Evolutionary conservation across 202 grass and related monocot species (phyloP), one percentile per base, ranked within the genome.

Genomic region (Musa balbisiana): DNA sequence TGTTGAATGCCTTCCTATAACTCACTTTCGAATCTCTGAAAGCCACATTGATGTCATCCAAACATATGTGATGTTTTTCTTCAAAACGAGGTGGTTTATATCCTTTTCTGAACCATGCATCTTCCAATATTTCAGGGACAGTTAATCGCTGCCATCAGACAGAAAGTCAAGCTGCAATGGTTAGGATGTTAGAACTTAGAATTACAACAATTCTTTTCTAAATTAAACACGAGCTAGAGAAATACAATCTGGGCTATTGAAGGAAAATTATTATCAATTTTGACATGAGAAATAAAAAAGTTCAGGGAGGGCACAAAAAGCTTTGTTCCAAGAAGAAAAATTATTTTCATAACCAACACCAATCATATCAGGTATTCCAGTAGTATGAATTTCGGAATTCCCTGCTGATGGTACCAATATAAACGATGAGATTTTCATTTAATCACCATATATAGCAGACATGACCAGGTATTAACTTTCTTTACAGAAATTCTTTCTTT

Each of bases 21-120:
- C 93, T 92, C 82, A 96, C 93, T 90, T 90, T 87, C 21, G 87
- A 83, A 54, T 96, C 93, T 60, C 85, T 82, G 84, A 96, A 96
- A 75, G 86, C 90, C 80, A 90, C 90, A 71, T 96, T 81, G 0
- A 96, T 79, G 78, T 96, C 93, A 80, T 69, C 67, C 33, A 69
- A 16, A 69, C 19, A 17, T 50, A 29, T 49, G 19, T 49, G 14
- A 69, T 69, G 49, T 51, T 69, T 51, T 49, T 69, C 13, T 3
- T n/a, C 12, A 69, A 69, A 69, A 19, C 1, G 11, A 49, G 67
- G 67, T 19, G 29, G 26, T 9, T 49, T 69, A 50, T 69, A 69
- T 29, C 67, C 67, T 69, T 49, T 69, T 49, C n/a, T 51, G 26
- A 69, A 69, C 67, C 67, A 69, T 69, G 16, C 67, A 69, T 69